Evolutionary conservation across 805 yeast genomes (phyloP).

Genomic region (Suhomyces faveliae): DNA sequence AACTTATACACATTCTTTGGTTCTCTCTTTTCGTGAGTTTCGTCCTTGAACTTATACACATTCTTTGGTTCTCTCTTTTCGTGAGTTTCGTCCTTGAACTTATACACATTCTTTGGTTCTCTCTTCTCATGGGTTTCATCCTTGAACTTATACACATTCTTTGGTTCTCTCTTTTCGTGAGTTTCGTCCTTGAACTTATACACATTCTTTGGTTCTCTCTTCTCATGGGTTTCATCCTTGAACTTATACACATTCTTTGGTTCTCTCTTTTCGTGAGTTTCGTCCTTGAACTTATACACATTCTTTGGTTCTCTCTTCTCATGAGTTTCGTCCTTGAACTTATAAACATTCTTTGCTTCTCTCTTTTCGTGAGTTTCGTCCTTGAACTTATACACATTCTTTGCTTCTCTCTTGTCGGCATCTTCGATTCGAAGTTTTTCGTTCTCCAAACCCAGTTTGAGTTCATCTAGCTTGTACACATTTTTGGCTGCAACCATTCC

Average conservation of each 20-base stretch:
- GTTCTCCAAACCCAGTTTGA: background rate
- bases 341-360: conserved; percentile 1
- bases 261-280: background rate
- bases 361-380: background rate
- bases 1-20: too few relatives aligned
- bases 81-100: too few relatives aligned
- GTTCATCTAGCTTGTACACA: conserved; percentile 1
- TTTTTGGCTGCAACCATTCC: conserved; percentile 6
- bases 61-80: too few relatives aligned
- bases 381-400: conserved; percentile 7
- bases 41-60: too few relatives aligned
- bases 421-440: background rate
- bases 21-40: too few relatives aligned
- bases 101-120: too few relatives aligned
- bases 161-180: too few relatives aligned
- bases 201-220: too few relatives aligned
- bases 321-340: background rate
- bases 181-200: too few relatives aligned
- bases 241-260: background rate
- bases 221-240: background rate
- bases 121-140: too few relatives aligned
- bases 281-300: background rate
- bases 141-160: too few relatives aligned
- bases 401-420: conserved; percentile 10
- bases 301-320: background rate